Evolutionary conservation across 495 filamentous ascomycete genomes (phyloP).

Genomic region (Pyronema omphalodes): DNA sequence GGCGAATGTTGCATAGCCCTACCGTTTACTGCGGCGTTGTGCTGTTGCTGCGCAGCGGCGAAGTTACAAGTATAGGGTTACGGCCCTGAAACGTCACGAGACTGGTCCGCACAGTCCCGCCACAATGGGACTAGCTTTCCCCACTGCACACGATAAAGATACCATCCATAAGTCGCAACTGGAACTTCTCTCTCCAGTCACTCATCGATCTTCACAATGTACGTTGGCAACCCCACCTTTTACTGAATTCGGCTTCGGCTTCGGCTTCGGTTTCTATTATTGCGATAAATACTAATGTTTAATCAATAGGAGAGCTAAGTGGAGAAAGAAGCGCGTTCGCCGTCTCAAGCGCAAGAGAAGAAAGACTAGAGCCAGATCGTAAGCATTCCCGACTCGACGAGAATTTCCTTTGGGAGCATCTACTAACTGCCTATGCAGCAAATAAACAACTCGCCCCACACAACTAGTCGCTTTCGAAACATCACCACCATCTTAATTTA

Average conservation of each 20-base stretch:
- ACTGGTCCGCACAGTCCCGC: not conserved
- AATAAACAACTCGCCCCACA: slow-evolving; percentile 19
- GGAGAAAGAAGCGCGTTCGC: slow-evolving; percentile 25
- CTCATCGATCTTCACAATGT: not conserved
- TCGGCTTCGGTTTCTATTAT: too few relatives aligned
- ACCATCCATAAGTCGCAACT: not conserved
- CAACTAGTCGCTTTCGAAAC: slow-evolving; percentile 1
- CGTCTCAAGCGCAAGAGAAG: slow-evolving; percentile 25
- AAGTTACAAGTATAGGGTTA: not conserved
- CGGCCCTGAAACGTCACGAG: not conserved
- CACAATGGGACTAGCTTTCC: not conserved
- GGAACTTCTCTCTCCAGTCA: not conserved
- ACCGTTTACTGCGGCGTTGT: too few relatives aligned
- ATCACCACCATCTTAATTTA: not conserved
- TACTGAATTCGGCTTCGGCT: not conserved
- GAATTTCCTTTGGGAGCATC: not conserved
- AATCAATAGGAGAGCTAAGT: slow-evolving; percentile 20
- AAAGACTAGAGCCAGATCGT: slow-evolving; percentile 25
- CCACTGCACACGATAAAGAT: not conserved
- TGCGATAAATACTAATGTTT: too few relatives aligned
- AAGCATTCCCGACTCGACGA: not conserved
- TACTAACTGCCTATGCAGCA: slow-evolving; percentile 12
- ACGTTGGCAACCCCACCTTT: not conserved
- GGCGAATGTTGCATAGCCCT: too few relatives aligned
- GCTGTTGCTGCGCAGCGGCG: not conserved